Evolutionary conservation across 2,329 filamentous ascomycete genomes (phyloP), one percentile per base, ranked within the genome.

Genomic region (Phaeophleospora eucalypticola): DNA sequence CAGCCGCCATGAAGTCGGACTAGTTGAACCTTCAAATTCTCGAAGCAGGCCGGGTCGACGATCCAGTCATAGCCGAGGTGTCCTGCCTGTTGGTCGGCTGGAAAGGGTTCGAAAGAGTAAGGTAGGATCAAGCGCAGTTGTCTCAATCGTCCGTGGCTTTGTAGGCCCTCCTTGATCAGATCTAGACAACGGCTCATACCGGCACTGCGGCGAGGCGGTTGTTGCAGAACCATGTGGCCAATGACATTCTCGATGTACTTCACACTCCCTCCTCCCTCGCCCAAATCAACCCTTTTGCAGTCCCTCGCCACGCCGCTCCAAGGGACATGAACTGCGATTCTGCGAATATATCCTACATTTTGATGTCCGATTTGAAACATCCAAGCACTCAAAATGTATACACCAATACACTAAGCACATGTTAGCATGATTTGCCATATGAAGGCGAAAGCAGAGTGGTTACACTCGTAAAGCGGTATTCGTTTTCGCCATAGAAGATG

Each of bases 401-500:
- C n/a, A n/a, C n/a, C n/a, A n/a, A n/a, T n/a, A n/a, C n/a, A n/a
- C n/a, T n/a, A n/a, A n/a, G n/a, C n/a, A n/a, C n/a, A n/a, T n/a
- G n/a, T n/a, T n/a, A n/a, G n/a, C n/a, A n/a, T n/a, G n/a, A n/a
- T n/a, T n/a, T n/a, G n/a, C n/a, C n/a, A n/a, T n/a, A n/a, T n/a
- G n/a, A n/a, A n/a, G n/a, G n/a, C n/a, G n/a, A n/a, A n/a, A n/a
- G 24, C 24, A 12, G 24, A 6, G 24, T 29, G 24, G 7, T n/a
- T 6, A n/a, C 34, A 17, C 16, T 29, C 4, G 47, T 47, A 32
- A 52, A 54, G 4, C 47, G 46, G 63, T 77, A 77, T 21, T 66
- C 65, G 58, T 75, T 72, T 12, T 57, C 54, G 6, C 66, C 64
- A 55, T 77, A 78, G 14, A 77, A 65, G 3, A 76, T 61, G 19